Evolutionary conservation across 2,329 filamentous ascomycete genomes (phyloP).

Genomic region (Periconia sp.): DNA sequence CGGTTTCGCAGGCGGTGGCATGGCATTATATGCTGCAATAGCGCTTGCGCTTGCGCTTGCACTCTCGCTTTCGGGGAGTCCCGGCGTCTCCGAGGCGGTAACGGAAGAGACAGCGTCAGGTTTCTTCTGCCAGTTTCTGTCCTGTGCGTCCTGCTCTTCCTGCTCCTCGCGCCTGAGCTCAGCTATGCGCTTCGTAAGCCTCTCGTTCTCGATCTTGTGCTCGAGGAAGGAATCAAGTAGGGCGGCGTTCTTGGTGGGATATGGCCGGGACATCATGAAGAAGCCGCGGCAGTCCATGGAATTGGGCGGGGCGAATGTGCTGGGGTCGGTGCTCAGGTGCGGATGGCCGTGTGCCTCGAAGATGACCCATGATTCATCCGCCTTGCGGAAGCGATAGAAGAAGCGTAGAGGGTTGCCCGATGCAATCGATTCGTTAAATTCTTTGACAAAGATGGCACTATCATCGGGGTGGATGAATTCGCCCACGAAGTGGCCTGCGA

Average conservation of each 20-base stretch:
- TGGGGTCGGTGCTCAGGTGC: conserved; percentile 76
- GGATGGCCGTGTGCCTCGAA: conserved; percentile 94
- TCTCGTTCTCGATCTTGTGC: conserved; percentile 95
- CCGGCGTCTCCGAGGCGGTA: conserved; percentile 51
- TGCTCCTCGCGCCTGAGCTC: conserved; percentile 86
- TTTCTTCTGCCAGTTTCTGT: conserved; percentile 63
- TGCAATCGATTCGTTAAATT: conserved; percentile 88
- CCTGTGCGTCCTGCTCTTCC: conserved; percentile 74
- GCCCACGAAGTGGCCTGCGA: conserved; percentile 76
- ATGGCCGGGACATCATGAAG: conserved; percentile 90
- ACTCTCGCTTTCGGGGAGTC: conserved; percentile 40
- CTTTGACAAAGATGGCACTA: conserved; percentile 78
- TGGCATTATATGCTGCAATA: conserved; percentile 56
- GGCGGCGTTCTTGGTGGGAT: conserved; percentile 84
- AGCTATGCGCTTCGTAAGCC: conserved; percentile 80
- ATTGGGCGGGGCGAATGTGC: conserved; percentile 67
- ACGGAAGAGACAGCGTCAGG: conserved; percentile 63
- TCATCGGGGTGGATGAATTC: conserved; percentile 89
- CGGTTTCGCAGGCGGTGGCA: conserved; percentile 72
- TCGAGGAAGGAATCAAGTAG: conserved; percentile 92
- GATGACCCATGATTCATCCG: conserved; percentile 75
- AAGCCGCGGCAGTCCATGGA: conserved; percentile 77
- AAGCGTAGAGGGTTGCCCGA: conserved; percentile 79
- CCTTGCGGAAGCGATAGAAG: conserved; percentile 83
- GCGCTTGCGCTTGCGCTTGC: conserved; percentile 25